Base-by-base conservation (phyloP, 2,329 filamentous ascomycete genomes). In the Pseudocercospora fijiensis region DNA sequence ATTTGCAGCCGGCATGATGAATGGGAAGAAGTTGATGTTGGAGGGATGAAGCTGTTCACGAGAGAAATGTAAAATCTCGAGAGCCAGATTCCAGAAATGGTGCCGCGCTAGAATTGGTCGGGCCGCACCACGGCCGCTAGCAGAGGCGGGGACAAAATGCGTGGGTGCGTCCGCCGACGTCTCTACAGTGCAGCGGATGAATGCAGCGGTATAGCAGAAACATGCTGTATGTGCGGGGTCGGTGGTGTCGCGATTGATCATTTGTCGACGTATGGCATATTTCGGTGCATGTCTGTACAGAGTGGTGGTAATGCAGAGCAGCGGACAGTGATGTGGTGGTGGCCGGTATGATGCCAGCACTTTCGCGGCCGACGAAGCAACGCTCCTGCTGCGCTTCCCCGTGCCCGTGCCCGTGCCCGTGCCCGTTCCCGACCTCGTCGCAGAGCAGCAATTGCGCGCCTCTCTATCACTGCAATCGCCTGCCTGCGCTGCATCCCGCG, bases 351-450 rank as follows among this genome's bases (percentile, higher is more conserved):
- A 24, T 47, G 10, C 18, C 45, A 26, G 18, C 18, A 26, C 20
- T 49, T 33, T 27, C 41, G 55, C 20, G 18, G 10, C 7, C 45
- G 26, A 11, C 26, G 45, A 13, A 27, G 11, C 47, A 53, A 9
- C 24, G 27, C 24, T 53, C 22, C 49, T n/a, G 49, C 43, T 20
- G 43, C n/a, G n/a, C n/a, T n/a, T n/a, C 11, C 43, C 6, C 43
- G 11, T 10, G 43, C 43, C 43, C 8, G 43, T 7, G 11, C 26
- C 13, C n/a, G n/a, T 18, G 16, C 27, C 52, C n/a, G 27, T 22
- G 4, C 43, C 43, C 43, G 45, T 49, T 8, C 52, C 52, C 52
- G 52, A 56, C 52, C 28, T 56, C 52, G 52, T 37, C 26, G 49
- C 22, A n/a, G 20, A 26, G 22, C 49, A 53, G 49, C 49, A 53